These are phyloP conservation scores for Inga laurina DNA, from an alignment of 306 rosid genomes.

Conservation along the genomic window DNA sequence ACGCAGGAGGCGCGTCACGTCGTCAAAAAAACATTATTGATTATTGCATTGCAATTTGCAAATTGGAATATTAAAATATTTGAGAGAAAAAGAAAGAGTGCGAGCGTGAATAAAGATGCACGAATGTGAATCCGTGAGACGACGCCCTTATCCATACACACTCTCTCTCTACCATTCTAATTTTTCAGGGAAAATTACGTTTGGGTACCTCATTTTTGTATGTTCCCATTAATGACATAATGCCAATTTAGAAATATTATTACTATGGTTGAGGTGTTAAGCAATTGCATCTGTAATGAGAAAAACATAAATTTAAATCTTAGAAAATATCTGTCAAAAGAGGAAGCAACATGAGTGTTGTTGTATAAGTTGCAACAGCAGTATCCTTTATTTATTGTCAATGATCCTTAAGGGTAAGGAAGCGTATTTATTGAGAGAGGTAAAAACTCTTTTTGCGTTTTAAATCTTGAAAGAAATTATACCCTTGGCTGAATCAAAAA, in stretches of 20 bases:
- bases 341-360: too few species aligned
- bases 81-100: background rate
- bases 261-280: too few species aligned
- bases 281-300: too few species aligned
- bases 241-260: too few species aligned
- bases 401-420: too few species aligned
- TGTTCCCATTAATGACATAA: background rate
- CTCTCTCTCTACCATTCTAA: background rate
- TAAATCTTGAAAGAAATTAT: too few species aligned
- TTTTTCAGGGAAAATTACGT: background rate
- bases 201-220: background rate
- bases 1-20: background rate
- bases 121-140: constrained; percentile 26
- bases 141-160: constrained; percentile 32
- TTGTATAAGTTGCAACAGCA: too few species aligned
- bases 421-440: too few species aligned
- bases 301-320: too few species aligned
- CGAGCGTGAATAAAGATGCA: constrained; percentile 15
- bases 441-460: too few species aligned
- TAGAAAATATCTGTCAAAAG: accelerated
- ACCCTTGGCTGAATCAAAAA: too few species aligned
- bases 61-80: background rate
- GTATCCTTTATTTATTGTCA: too few species aligned
- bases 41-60: background rate
- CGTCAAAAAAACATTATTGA: constrained; percentile 9